Conservation (phyloP, 2,329 filamentous ascomycete genomes). For the Decorospora gaudefroyi region DNA sequence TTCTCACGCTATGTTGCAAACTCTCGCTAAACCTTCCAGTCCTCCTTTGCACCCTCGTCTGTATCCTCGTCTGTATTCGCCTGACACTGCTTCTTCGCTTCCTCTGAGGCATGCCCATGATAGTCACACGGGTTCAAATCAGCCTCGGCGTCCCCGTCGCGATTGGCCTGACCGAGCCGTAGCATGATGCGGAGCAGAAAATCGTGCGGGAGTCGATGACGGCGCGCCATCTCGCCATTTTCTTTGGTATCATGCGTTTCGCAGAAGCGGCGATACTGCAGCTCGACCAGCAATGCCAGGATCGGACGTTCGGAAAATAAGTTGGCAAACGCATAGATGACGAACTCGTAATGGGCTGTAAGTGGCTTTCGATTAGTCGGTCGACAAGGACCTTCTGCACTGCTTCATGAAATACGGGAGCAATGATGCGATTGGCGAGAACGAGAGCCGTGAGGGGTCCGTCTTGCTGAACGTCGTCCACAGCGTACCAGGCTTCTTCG, state of each 20-base stretch:
- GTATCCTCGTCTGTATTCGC: neutral
- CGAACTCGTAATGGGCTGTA: neutral
- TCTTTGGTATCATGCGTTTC: neutral
- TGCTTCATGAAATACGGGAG: neutral
- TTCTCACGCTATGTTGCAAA: neutral
- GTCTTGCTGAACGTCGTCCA: neutral
- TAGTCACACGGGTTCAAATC: constrained; percentile 10
- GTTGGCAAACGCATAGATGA: constrained; percentile 15
- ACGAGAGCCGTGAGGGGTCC: constrained; percentile 3
- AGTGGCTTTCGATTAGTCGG: fast-evolving
- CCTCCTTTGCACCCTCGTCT: neutral
- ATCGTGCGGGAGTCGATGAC: neutral
- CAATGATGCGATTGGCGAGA: constrained; percentile 10
- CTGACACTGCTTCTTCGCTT: neutral
- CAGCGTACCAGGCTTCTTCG: neutral
- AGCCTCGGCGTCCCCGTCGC: constrained; percentile 8
- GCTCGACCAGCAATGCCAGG: constrained; percentile 14
- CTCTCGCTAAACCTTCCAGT: neutral
- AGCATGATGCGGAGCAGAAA: constrained; percentile 11
- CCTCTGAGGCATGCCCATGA: constrained; percentile 4
- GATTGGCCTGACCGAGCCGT: no score
- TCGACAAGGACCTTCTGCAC: neutral
- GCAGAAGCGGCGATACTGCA: neutral
- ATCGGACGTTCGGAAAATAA: constrained; percentile 11
- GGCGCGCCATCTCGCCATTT: constrained; percentile 1